Percentiles rank a stretch among this genome's conserved stretches.
These are phyloP conservation scores for Fusarium sp. DNA, from an alignment of 2,329 filamentous ascomycete species.

Conservation along the genomic window DNA sequence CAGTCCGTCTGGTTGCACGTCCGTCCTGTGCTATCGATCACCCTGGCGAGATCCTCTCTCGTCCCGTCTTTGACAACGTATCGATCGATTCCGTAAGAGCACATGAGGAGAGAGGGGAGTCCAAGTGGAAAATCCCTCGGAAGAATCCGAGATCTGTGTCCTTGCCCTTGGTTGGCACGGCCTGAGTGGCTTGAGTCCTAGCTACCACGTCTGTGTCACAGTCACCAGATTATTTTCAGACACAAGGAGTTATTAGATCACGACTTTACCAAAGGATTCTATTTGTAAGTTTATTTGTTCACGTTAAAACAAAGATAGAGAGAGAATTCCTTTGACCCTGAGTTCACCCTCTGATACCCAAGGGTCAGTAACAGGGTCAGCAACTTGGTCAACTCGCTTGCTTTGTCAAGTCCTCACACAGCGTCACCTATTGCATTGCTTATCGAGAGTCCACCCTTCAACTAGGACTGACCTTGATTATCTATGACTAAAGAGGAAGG, in stretches of 20 bases:
- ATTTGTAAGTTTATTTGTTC: neutral
- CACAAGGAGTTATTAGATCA: neutral
- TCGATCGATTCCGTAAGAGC: neutral
- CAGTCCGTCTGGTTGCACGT: neutral
- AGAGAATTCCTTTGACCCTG: neutral
- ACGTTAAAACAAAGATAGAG: neutral
- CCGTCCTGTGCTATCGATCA: neutral
- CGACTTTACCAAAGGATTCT: neutral
- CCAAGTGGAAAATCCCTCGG: conserved; percentile 2
- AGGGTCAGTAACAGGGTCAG: neutral
- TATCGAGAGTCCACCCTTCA: neutral
- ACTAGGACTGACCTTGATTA: conserved; percentile 1
- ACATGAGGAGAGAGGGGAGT: neutral
- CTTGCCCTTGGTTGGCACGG: neutral
- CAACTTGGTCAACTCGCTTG: neutral
- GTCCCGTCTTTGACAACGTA: neutral
- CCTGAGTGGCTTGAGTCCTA: neutral
- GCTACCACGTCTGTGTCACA: neutral
- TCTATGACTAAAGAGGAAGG: conserved; percentile 11
- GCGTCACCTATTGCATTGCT: neutral
- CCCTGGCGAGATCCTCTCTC: neutral
- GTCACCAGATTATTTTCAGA: neutral
- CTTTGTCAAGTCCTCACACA: neutral
- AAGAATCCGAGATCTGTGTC: neutral
- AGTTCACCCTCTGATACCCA: neutral